Percentiles rank a stretch among this genome's conserved stretches.
Conservation (phyloP, 805 yeast genomes). For the Millerozyma miso region DNA sequence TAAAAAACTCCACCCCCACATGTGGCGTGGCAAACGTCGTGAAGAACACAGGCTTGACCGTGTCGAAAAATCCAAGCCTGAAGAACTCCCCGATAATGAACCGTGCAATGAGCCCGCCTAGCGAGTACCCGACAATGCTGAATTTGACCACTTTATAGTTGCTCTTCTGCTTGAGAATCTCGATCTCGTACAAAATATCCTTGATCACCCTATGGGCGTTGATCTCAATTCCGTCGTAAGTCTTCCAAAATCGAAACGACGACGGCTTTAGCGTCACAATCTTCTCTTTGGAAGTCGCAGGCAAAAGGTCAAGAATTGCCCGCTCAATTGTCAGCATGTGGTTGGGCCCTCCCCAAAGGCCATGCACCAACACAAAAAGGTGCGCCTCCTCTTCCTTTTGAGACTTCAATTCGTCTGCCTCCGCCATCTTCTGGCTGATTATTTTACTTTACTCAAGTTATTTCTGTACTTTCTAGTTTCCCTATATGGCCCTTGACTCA, state of each 20-base stretch:
- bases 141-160: constrained; percentile 50
- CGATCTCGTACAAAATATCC: constrained; percentile 39
- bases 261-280: constrained; percentile 36
- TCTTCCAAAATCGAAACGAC: constrained; percentile 40
- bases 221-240: constrained; percentile 38
- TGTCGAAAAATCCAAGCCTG: constrained; percentile 31
- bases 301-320: constrained; percentile 23
- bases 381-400: constrained; percentile 17
- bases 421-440: neutral
- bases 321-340: constrained; percentile 37
- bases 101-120: constrained; percentile 83
- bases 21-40: constrained; percentile 44
- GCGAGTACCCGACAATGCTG: constrained; percentile 80
- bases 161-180: constrained; percentile 27
- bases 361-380: constrained; percentile 38
- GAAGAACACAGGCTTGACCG: constrained; percentile 34
- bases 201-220: constrained; percentile 32
- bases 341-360: constrained; percentile 42
- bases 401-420: constrained; percentile 1
- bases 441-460: too few relatives aligned
- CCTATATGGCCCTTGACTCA: neutral
- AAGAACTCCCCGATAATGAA: constrained; percentile 64
- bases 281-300: constrained; percentile 18
- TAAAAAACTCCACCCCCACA: constrained; percentile 38
- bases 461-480: neutral